Base-by-base conservation (phyloP, 768 basidiomycete species). In the Tylopilus sp. region DNA sequence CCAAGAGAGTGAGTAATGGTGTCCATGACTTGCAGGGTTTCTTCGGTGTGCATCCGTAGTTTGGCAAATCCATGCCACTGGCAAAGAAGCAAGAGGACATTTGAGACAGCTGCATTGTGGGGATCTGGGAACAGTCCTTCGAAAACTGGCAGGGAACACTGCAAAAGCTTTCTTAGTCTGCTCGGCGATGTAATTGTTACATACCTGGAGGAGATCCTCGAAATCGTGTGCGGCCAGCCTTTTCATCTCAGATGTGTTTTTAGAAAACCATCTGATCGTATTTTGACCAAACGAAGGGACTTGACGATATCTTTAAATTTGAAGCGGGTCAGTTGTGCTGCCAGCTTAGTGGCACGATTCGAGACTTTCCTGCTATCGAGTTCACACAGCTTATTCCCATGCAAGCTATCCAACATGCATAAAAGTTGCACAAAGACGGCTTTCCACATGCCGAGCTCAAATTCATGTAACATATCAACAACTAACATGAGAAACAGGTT, bases 201-300 rank as follows among this genome's bases (percentile, higher is more conserved):
- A n/a, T 14, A 33, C 41, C 30, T 50, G 50, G 12, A 50, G 30
- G 8, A 76, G 56, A 43, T 77, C 75, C 38, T 77, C 71, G 45
- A 67, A 77, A 37, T 78, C 72, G 7, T 63, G 57, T 0, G 71
- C 76, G 3, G 72, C 71, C 1, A 72, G 21, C 26, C 61, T 56
- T 25, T 72, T 71, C 64, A 76, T 65, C 13, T 63, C 66, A 1
- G 71, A 69, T 0, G 63, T 68, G 57, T 77, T 72, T n/a, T 12
- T 17, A 11, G 9, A 6, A 22, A 48, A 48, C 4, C 8, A 4
- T 1, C 21, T 16, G 7, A 49, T 49, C 2, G 28, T 48, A 14
- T n/a, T 37, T 1, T 21, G 7, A 6, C 37, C 48, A 3, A 29
- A 40, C 6, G 28, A 21, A 9, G 37, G 28, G 5, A 30, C 21